Evolutionary conservation across 768 basidiomycete genomes (phyloP), one percentile per base, ranked within the genome.

Genomic region (Lactifluus subvellereus): DNA sequence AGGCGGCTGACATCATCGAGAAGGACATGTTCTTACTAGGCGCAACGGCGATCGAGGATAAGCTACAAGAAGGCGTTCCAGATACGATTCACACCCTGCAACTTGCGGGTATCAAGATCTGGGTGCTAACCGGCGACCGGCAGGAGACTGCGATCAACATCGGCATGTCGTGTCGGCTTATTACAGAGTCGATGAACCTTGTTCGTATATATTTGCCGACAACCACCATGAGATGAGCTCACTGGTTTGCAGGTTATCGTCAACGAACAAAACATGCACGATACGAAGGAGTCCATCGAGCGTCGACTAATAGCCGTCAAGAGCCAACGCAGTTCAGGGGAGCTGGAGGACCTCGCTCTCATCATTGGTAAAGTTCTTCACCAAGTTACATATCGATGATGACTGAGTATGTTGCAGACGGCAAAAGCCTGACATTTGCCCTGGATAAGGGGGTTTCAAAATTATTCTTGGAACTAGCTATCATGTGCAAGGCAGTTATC

Each of bases 61-160:
- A 97, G 74, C 78, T 99, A 14, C 97, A 99, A 72, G 97, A 99
- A 57, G 97, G 97, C 45, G 97, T 99, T 3, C 97, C 97, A 0
- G 97, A 99, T 70, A 87, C 97, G 6, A 99, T 98, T 54, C 95
- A 98, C 72, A 98, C 95, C 0, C 74, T 99, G 51, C 97, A 99
- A 70, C 92, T 91, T 83, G 97, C 97, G 42, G 97, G 97, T 3
- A 97, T 99, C 76, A 99, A 98, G 82, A 87, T 99, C 18, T 99
- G 97, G 97, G 95, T 99, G 8, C 77, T 99, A 55, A 99, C 97
- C 2, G 97, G 97, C 1, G 97, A 99, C 74, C 80, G 97, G 67
- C 97, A 99, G 77, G 97, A 99, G 75, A 99, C 97, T 1, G 97
- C 97, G 16, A 98, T 99, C 75, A 99, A 99, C 70, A 98, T 99